phyloP scores from a whole-genome alignment of 768 basidiomycete genomes.

The Boletus rubescentipes region DNA sequence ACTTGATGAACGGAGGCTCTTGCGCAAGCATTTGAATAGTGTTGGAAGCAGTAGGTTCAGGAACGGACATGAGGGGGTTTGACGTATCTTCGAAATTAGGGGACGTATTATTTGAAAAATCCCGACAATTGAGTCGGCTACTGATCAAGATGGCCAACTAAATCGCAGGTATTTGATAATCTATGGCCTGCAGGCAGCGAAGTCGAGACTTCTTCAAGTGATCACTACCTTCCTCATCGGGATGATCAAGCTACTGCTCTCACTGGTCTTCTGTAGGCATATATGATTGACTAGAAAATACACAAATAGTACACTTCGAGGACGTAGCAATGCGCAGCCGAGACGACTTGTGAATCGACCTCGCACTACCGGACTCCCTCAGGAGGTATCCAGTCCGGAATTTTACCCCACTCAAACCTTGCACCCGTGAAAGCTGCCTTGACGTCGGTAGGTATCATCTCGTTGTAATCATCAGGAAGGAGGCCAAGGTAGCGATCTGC shows the following conservation, averaged over 20 bases:
- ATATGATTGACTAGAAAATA: conserved; percentile 1
- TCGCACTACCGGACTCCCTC: conserved; percentile 47
- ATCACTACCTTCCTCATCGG: conserved; percentile 17
- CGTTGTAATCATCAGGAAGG: conserved; percentile 59
- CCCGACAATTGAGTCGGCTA: conserved; percentile 19
- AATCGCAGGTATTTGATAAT: conserved; percentile 16
- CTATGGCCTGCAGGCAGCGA: neutral
- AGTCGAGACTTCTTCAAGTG: neutral
- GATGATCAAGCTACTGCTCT: neutral
- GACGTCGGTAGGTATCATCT: conserved; percentile 49
- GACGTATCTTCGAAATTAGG: conserved; percentile 13
- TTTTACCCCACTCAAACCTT: conserved; percentile 66
- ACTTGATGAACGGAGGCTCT: conserved; percentile 31
- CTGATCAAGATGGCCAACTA: neutral
- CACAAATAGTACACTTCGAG: neutral
- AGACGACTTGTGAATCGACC: neutral
- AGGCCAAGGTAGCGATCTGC: conserved; percentile 53
- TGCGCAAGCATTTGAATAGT: neutral
- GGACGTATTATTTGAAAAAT: conserved; percentile 9
- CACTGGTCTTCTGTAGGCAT: no score
- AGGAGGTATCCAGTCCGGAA: conserved; percentile 78
- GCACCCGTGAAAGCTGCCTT: conserved; percentile 52
- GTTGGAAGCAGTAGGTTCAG: conserved; percentile 18
- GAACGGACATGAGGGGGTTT: conserved; percentile 18
- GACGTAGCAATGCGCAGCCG: neutral